These are phyloP conservation scores for Blastobotrys chiropterorum DNA, from an alignment of 805 yeast species.

Conservation along the genomic window DNA sequence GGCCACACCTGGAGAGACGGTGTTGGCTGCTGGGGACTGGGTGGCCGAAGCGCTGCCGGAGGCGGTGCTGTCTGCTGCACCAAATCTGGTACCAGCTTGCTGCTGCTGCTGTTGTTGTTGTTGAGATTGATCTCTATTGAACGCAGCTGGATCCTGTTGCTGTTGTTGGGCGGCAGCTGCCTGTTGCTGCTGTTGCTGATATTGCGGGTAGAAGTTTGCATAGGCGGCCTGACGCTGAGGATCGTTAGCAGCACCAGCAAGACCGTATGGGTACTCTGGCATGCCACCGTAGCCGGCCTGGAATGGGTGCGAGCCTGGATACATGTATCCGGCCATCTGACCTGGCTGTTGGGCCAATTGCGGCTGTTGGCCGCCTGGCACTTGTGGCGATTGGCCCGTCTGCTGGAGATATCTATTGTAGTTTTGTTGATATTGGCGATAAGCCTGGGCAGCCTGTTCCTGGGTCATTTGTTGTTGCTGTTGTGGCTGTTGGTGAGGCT, in stretches of 20 bases:
- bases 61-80: slow-evolving; percentile 3
- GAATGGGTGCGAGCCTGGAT: slow-evolving; percentile 19
- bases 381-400: background rate
- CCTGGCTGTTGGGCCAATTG: slow-evolving; percentile 9
- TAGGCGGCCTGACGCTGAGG: slow-evolving; percentile 16
- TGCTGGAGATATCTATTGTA: slow-evolving; percentile 3
- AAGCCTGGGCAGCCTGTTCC: slow-evolving; percentile 12
- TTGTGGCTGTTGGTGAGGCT: slow-evolving; percentile 19
- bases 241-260: slow-evolving; percentile 10
- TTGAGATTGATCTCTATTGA: slow-evolving; percentile 14
- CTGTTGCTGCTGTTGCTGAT: slow-evolving; percentile 11
- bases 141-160: slow-evolving; percentile 2
- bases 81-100: slow-evolving; percentile 19
- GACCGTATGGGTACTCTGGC: slow-evolving; percentile 17
- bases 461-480: slow-evolving; percentile 19
- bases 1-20: slow-evolving; percentile 17
- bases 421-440: slow-evolving; percentile 11
- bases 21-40: slow-evolving; percentile 20
- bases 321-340: slow-evolving; percentile 13
- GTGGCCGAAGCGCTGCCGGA: slow-evolving; percentile 11
- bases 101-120: slow-evolving; percentile 13
- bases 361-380: slow-evolving; percentile 11
- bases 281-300: slow-evolving; percentile 15
- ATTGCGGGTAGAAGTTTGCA: slow-evolving; percentile 17
- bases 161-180: too few relatives aligned